These are phyloP conservation scores for Cercospora sp. DNA, from an alignment of 2,329 filamentous ascomycete species.

Conservation along the genomic window DNA sequence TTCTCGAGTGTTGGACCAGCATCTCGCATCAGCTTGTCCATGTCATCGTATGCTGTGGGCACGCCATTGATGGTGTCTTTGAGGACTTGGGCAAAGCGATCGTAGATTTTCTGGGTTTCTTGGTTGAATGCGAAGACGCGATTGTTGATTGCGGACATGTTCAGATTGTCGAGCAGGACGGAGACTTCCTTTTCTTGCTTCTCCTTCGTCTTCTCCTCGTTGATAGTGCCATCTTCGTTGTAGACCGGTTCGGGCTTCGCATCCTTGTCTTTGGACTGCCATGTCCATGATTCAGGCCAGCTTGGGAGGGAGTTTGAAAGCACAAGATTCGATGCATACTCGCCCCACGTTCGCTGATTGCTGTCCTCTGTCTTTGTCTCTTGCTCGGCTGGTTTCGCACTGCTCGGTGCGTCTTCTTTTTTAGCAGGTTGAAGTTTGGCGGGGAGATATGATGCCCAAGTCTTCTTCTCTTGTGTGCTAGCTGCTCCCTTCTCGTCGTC, in stretches of 20 bases:
- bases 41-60: conserved; percentile 88
- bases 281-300: conserved; percentile 25
- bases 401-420: conserved; percentile 1
- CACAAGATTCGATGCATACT: conserved; percentile 35
- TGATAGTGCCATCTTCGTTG: conserved; percentile 40
- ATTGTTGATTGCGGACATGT: conserved; percentile 81
- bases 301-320: conserved; percentile 32
- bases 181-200: conserved; percentile 72
- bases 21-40: conserved; percentile 67
- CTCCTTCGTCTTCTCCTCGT: conserved; percentile 44
- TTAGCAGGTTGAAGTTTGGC: conserved; percentile 22
- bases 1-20: conserved; percentile 65
- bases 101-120: conserved; percentile 78
- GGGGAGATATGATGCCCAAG: conserved; percentile 41
- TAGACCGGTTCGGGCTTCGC: conserved; percentile 39
- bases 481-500: conserved; percentile 30
- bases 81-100: conserved; percentile 83
- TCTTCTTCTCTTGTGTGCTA: conserved; percentile 38
- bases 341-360: conserved; percentile 33
- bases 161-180: conserved; percentile 77
- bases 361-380: conserved; percentile 3
- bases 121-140: conserved; percentile 80
- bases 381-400: conserved; percentile 4
- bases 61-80: conserved; percentile 91
- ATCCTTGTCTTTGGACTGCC: conserved; percentile 34